Conservation (phyloP, 2,329 filamentous ascomycete genomes). For the Cucurbitaria berberidis region DNA sequence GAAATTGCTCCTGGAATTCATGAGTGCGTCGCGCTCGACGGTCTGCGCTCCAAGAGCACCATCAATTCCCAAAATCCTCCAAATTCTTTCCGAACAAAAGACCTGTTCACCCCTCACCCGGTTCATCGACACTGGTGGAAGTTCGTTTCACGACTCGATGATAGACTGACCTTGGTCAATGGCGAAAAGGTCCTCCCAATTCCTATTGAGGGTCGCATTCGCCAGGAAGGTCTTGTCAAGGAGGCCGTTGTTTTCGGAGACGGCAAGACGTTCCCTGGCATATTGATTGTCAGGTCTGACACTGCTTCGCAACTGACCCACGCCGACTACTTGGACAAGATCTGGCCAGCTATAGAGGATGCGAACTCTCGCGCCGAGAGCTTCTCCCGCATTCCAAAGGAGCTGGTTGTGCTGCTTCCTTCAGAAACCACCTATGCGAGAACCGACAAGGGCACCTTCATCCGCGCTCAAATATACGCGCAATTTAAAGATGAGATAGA, state of each 20-base stretch:
- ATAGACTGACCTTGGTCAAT: slow-evolving; percentile 56
- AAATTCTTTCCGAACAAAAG: slow-evolving; percentile 56
- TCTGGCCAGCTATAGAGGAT: slow-evolving; percentile 59
- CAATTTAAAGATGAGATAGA: slow-evolving; percentile 58
- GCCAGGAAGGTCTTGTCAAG: slow-evolving; percentile 59
- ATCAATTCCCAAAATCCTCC: slow-evolving; percentile 55
- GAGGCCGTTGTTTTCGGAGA: slow-evolving; percentile 66
- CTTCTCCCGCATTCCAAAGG: slow-evolving; percentile 60
- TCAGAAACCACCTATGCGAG: slow-evolving; percentile 55
- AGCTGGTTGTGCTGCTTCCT: slow-evolving; percentile 60
- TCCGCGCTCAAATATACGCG: slow-evolving; percentile 59
- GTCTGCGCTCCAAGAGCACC: slow-evolving; percentile 46
- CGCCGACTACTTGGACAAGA: slow-evolving; percentile 54
- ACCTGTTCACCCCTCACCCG: slow-evolving; percentile 56
- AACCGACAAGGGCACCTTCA: slow-evolving; percentile 65
- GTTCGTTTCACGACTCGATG: slow-evolving; percentile 55
- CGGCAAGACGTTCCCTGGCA: slow-evolving; percentile 59
- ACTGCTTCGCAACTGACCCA: slow-evolving; percentile 51
- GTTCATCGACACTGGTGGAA: slow-evolving; percentile 54
- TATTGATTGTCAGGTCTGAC: slow-evolving; percentile 61
- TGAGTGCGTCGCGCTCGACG: slow-evolving; percentile 49
- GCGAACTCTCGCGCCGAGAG: slow-evolving; percentile 59
- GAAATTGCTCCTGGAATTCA: slow-evolving; percentile 48
- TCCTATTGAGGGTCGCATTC: slow-evolving; percentile 60
- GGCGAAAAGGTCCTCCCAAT: slow-evolving; percentile 59